phyloP scores from a whole-genome alignment of 78 protist species.

The Cavenderia fasciculata region DNA sequence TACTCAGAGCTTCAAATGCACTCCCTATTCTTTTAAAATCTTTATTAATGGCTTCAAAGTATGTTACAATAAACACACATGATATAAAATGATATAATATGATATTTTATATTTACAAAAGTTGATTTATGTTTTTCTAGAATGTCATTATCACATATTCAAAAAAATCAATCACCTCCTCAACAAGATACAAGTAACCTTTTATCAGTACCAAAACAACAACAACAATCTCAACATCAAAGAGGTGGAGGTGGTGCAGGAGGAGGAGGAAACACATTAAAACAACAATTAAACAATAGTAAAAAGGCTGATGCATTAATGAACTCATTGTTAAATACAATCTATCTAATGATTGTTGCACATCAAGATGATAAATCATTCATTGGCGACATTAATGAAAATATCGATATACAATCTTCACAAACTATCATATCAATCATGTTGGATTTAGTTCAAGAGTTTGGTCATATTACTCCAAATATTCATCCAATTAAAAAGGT shows the following conservation, averaged over 20 bases:
- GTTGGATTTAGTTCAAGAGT: conserved; percentile 11
- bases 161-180: not conserved
- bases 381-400: not conserved
- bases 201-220: not conserved
- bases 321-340: conserved; percentile 33
- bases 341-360: conserved; percentile 19
- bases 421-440: not conserved
- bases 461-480: conserved; percentile 45
- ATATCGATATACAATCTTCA: not conserved
- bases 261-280: not conserved
- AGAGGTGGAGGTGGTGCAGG: not conserved
- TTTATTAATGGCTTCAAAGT: conserved; percentile 58
- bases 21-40: conserved; percentile 24
- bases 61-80: not conserved
- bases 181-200: not conserved
- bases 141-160: conserved; percentile 1
- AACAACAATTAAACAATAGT: conserved; percentile 51
- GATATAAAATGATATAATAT: not conserved
- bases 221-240: not conserved
- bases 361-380: conserved; percentile 46
- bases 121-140: no score
- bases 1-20: not conserved
- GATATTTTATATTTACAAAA: not conserved
- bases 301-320: conserved; percentile 59
- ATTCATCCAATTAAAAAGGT: conserved; percentile 46